These are phyloP conservation scores for Xylaria flabelliformis DNA, from an alignment of 495 filamentous ascomycete genomes.

Conservation along the genomic window DNA sequence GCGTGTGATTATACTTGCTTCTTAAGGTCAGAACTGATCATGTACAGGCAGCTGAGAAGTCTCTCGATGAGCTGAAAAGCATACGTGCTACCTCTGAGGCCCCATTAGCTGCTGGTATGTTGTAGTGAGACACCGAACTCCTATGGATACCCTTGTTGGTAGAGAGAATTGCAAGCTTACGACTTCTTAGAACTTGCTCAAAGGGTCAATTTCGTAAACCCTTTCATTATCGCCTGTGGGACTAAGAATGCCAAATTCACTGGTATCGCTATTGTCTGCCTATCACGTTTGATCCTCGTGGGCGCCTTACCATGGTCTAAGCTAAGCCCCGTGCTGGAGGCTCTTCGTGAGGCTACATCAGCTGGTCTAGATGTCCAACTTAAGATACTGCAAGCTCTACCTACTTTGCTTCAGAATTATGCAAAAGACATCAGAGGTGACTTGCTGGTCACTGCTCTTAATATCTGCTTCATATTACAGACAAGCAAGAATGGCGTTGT, in stretches of 20 bases:
- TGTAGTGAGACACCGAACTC: constrained; percentile 4
- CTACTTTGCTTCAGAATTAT: constrained; percentile 92
- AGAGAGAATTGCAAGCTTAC: constrained; percentile 32
- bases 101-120: constrained; percentile 81
- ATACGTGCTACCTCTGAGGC: constrained; percentile 78
- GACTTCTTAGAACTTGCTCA: constrained; percentile 73
- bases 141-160: background rate
- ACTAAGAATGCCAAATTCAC: constrained; percentile 89
- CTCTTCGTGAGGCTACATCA: constrained; percentile 78
- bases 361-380: constrained; percentile 88
- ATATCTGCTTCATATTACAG: constrained; percentile 90
- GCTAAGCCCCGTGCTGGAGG: constrained; percentile 83
- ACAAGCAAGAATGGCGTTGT: constrained; percentile 89
- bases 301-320: constrained; percentile 74
- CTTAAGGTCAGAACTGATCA: background rate
- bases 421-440: constrained; percentile 79
- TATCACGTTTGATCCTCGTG: constrained; percentile 86
- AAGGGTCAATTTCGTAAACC: constrained; percentile 82
- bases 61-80: constrained; percentile 84
- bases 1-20: background rate
- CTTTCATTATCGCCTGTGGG: constrained; percentile 90
- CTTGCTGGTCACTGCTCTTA: constrained; percentile 77
- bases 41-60: constrained; percentile 89
- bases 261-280: constrained; percentile 80
- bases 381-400: constrained; percentile 92